Conservation (phyloP, 805 yeast species). For the Saturnispora zaruensis region DNA sequence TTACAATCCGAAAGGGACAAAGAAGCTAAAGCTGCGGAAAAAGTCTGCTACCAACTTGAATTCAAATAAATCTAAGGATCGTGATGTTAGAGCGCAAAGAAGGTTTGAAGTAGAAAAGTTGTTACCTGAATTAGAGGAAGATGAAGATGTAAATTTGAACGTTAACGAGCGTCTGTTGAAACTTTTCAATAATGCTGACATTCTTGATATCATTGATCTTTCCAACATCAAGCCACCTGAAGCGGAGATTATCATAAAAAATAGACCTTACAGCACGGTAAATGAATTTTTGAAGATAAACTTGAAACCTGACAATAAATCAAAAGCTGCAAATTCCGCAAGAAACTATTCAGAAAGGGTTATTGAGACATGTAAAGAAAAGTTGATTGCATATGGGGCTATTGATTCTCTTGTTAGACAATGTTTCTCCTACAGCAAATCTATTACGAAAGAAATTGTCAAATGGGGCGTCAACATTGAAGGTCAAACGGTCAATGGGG, state of each 20-base stretch:
- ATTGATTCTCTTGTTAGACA: conserved; percentile 84
- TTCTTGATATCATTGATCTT: conserved; percentile 71
- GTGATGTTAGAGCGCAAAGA: conserved; percentile 12
- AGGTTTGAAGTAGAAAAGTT: conserved; percentile 30
- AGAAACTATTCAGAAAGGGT: conserved; percentile 55
- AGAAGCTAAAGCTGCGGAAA: not conserved
- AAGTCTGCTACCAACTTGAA: not conserved
- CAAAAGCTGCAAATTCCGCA: conserved; percentile 7
- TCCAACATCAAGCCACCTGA: conserved; percentile 58
- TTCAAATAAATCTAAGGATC: not conserved
- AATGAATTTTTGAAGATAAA: conserved; percentile 51
- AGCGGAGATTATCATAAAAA: conserved; percentile 54
- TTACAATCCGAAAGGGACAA: conserved; percentile 17
- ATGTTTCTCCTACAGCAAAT: conserved; percentile 70
- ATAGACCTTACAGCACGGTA: conserved; percentile 62
- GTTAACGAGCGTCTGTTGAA: conserved; percentile 62
- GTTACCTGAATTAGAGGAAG: conserved; percentile 23
- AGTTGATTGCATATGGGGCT: conserved; percentile 83
- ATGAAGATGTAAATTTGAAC: conserved; percentile 25
- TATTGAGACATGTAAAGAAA: conserved; percentile 58
- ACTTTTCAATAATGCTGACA: conserved; percentile 71
- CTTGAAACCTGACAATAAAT: conserved; percentile 28
- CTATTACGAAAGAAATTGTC: conserved; percentile 61
- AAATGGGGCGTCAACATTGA: conserved; percentile 84
- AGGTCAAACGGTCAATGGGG: conserved; percentile 43